Base-by-base conservation (phyloP, 202 grass and related monocot genomes). In the Zoysia matrella region DNA sequence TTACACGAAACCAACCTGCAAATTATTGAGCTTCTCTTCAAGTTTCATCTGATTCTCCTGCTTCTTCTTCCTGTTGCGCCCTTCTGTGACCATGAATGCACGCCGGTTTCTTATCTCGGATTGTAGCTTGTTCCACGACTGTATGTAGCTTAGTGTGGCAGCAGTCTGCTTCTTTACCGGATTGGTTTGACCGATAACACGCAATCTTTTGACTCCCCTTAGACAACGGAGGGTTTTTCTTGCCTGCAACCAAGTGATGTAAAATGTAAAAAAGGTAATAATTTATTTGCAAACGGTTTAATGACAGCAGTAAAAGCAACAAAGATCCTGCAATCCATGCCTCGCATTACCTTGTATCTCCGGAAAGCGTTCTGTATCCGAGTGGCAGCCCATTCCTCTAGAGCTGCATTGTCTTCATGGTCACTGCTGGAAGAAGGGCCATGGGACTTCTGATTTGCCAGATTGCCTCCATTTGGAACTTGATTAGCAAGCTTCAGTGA, bases 41-140 rank as follows among this genome's bases (percentile, higher is more conserved):
- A 95, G 89, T 81, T 95, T 98, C 67, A 90, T 80, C 47, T 98
- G 92, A 72, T 91, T 98, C 8, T 98, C 95, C 80, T 95, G 82
- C 67, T 91, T 91, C 82, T 98, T 98, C 80, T 91, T 88, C 89
- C 84, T 93, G 49, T 93, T 86, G 54, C 92, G 88, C 6, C 86
- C 92, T 88, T 98, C 92, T 0, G 89, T 91, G 1, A 98, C 95
- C 95, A 98, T 98, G 77, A 74, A 91, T 60, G 86, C 78, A 46
- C 95, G 92, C 2, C 92, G 82, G 74, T 91, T 84, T 88, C 88
- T 91, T 52, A 98, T 84, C 56, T 98, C 86, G 78, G 92, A 86
- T 64, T 98, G 92, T 64, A 98, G 84, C 76, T 84, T 94, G 70
- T 94, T 91, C 95, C 95, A 98, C 61, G 90, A 88, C 64, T 93